Base-by-base conservation (phyloP, 768 basidiomycete species). In the Lactifluus pinguis region DNA sequence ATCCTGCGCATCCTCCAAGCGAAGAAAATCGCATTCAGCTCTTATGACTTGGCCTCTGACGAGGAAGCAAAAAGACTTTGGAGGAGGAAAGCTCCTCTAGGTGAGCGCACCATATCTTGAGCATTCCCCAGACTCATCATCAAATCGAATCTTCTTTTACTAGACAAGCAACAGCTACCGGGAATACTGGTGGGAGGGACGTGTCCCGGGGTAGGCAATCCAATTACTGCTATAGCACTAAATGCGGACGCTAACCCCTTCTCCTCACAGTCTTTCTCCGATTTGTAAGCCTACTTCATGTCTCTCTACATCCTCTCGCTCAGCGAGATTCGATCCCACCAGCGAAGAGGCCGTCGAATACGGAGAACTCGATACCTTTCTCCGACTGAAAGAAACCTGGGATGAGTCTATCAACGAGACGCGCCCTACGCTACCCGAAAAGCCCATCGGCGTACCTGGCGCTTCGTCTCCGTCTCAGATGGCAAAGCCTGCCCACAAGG, bases 301-400 rank as follows among this genome's bases (percentile, higher is more conserved):
- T 41, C 50, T 32, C 45, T 52, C 56, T 15, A 42, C 49, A 55
- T 52, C 29, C 39, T 50, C 65, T 61, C 52, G 56, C 45, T 47
- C 66, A 57, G 15, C 19, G 11, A 25, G 25, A 0, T 34, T 19
- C 25, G 25, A 25, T 36, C n/a, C 51, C 5, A 13, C 50, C 41
- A 92, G 89, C 64, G 92, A 92, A 75, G 87, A 89, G 67, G 89
- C 92, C 8, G 91, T 92, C 36, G 91, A 93, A 72, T 83, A 79
- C 68, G 81, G 76, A 61, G 87, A 89, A 64, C 82, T 92, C 25
- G 82, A 84, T 34, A 73, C 67, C 1, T 92, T 89, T 73, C 75
- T 93, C 36, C 82, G 86, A 14, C 77, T 85, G 21, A 85, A 86
- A 7, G 91, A 93, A 66, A 73, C 75, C 14, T 93, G 84, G 80